These are phyloP conservation scores for Sarocladium brachiariae DNA, from an alignment of 2,329 filamentous ascomycete genomes.

Conservation along the genomic window DNA sequence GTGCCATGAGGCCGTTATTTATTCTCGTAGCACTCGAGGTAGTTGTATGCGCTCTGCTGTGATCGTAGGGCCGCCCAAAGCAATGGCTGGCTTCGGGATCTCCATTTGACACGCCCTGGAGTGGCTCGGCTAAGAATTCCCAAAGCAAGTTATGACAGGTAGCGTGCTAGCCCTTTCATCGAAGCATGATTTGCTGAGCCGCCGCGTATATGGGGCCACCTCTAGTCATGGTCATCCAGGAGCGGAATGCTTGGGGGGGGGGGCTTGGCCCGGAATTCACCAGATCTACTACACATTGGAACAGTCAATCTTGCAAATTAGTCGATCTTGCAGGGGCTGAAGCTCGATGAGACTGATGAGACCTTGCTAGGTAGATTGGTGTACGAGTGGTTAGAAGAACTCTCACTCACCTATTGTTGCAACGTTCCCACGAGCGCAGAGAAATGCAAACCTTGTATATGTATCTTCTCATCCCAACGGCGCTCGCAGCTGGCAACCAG, in stretches of 20 bases:
- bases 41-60: too few species aligned
- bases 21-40: too few species aligned
- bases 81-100: neutral
- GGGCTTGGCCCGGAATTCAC: neutral
- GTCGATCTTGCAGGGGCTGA: neutral
- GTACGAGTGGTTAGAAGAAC: too few species aligned
- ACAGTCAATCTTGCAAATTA: neutral
- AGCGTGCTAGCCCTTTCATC: neutral
- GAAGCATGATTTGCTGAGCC: neutral
- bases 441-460: too few species aligned
- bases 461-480: too few species aligned
- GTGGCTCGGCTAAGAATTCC: slow-evolving; percentile 9
- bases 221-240: neutral
- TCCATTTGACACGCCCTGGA: neutral
- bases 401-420: too few species aligned
- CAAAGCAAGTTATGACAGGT: slow-evolving; percentile 2
- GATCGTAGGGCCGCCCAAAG: neutral
- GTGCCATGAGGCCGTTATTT: too few species aligned
- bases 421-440: too few species aligned
- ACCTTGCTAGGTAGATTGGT: too few species aligned
- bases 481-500: too few species aligned
- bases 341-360: too few species aligned
- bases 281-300: neutral
- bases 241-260: neutral
- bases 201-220: neutral